A percentile compares a stretch with the other conserved stretches of the same genome.
Conservation (phyloP, 2,329 filamentous ascomycete species). For the Nothophoma quercina region DNA sequence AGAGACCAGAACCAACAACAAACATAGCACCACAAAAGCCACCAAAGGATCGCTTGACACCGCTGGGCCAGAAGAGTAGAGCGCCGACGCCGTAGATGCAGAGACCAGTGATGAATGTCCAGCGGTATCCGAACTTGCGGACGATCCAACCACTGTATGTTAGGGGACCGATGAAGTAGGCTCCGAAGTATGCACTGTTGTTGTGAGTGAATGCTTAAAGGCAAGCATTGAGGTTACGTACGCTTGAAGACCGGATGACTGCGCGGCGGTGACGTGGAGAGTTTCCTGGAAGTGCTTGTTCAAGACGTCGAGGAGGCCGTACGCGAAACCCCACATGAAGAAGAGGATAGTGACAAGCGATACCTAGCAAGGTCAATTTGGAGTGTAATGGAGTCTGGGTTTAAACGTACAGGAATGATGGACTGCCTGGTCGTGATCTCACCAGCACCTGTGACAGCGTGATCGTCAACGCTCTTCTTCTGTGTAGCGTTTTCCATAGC, state of each 20-base stretch:
- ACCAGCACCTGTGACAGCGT: conserved; percentile 31
- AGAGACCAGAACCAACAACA: conserved; percentile 66
- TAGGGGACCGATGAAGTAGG: conserved; percentile 73
- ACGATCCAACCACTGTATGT: conserved; percentile 67
- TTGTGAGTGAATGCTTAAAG: background rate
- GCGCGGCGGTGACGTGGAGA: conserved; percentile 64
- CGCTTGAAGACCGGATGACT: conserved; percentile 71
- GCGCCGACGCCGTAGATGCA: conserved; percentile 66
- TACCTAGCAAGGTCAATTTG: conserved; percentile 5
- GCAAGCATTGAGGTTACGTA: conserved; percentile 60
- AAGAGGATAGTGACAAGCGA: conserved; percentile 78
- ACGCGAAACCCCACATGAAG: conserved; percentile 88
- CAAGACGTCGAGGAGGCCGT: conserved; percentile 81
- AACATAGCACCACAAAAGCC: conserved; percentile 68
- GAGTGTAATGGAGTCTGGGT: background rate
- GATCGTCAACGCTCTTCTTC: conserved; percentile 29
- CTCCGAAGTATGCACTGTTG: conserved; percentile 68
- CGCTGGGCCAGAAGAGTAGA: conserved; percentile 69
- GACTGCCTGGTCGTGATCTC: conserved; percentile 65
- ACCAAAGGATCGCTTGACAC: conserved; percentile 65
- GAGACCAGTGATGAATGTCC: conserved; percentile 65
- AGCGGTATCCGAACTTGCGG: conserved; percentile 66
- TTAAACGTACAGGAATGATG: conserved; percentile 54
- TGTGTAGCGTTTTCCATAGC: conserved; percentile 23
- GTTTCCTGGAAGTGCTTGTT: conserved; percentile 73